These are phyloP conservation scores for Ophidiomyces ophidiicola DNA, from an alignment of 2,329 filamentous ascomycete species.

Conservation along the genomic window DNA sequence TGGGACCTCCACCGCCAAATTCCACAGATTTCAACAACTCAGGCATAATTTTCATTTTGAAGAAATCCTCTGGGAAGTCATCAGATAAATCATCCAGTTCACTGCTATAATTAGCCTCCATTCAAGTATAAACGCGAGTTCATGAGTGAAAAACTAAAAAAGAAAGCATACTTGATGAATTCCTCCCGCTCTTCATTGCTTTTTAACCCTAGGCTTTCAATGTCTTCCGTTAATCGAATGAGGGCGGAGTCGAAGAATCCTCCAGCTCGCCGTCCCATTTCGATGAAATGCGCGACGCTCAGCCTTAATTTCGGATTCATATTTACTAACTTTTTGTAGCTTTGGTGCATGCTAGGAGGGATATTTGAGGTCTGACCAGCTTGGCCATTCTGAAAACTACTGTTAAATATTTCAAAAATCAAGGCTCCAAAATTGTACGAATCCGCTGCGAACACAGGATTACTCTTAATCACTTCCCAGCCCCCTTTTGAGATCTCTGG, in stretches of 20 bases:
- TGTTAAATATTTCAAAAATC: slow-evolving; percentile 86
- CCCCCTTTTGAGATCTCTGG: slow-evolving; percentile 75
- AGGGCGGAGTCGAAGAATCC: slow-evolving; percentile 88
- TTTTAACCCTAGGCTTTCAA: slow-evolving; percentile 87
- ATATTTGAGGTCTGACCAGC: slow-evolving; percentile 75
- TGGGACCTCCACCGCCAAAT: slow-evolving; percentile 87
- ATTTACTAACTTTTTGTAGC: slow-evolving; percentile 80
- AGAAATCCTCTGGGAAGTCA: slow-evolving; percentile 95
- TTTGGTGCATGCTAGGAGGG: slow-evolving; percentile 75
- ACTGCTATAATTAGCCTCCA: slow-evolving; percentile 22
- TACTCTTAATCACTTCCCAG: slow-evolving; percentile 83
- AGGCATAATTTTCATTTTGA: slow-evolving; percentile 91
- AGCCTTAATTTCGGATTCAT: slow-evolving; percentile 79
- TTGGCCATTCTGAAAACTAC: slow-evolving; percentile 64
- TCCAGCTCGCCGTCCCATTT: slow-evolving; percentile 69
- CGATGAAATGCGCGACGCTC: slow-evolving; percentile 72
- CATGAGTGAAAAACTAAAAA: background rate
- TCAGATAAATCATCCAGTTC: slow-evolving; percentile 78
- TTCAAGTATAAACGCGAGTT: too few species aligned
- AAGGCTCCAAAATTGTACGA: slow-evolving; percentile 75
- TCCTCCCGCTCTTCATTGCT: slow-evolving; percentile 69
- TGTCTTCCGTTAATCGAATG: slow-evolving; percentile 82
- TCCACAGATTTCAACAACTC: slow-evolving; percentile 98
- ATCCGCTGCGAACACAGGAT: slow-evolving; percentile 69
- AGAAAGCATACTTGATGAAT: slow-evolving; percentile 55